Evolutionary conservation across 1,139 yeast species (phyloP).

Genomic region (Zhuliangozyma parablackwelliae): DNA sequence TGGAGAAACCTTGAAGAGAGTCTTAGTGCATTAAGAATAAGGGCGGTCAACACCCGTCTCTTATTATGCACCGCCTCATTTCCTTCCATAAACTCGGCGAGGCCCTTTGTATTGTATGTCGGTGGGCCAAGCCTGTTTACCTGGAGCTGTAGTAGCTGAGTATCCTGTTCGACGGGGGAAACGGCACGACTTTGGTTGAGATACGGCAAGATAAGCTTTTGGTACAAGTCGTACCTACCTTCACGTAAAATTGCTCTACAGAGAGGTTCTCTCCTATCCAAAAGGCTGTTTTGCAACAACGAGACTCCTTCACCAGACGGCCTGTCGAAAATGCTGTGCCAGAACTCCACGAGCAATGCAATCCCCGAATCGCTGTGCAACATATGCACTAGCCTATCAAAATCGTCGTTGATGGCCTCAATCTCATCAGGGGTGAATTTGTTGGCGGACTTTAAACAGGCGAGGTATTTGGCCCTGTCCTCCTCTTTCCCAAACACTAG

Average conservation of each 20-base stretch:
- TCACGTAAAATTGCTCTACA: constrained; percentile 1
- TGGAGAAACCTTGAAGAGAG: not conserved
- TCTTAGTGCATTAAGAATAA: not conserved
- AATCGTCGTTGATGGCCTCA: constrained; percentile 7
- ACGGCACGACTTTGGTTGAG: not conserved
- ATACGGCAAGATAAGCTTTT: constrained; percentile 4
- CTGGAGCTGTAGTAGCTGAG: constrained; percentile 1
- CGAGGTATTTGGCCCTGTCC: constrained; percentile 10
- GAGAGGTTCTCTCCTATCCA: constrained; percentile 2
- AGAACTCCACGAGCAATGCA: constrained; percentile 4
- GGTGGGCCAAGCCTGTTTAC: not conserved
- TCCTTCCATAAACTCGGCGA: not conserved
- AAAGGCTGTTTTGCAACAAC: constrained; percentile 1
- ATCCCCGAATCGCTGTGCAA: constrained; percentile 5
- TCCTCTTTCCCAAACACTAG: constrained; percentile 10
- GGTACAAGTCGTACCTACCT: constrained; percentile 3
- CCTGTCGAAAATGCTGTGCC: constrained; percentile 3
- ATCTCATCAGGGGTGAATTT: constrained; percentile 10
- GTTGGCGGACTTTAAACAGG: constrained; percentile 4
- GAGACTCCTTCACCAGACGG: not conserved
- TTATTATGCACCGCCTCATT: not conserved
- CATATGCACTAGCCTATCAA: constrained; percentile 4
- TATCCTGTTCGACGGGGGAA: not conserved
- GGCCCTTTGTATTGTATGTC: not conserved
- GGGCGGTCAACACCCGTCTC: constrained; percentile 1